Percentiles rank a stretch among this genome's conserved stretches.
Conservation (phyloP, 1,284 basidiomycete species). For the Sanghuangporus baumii region DNA sequence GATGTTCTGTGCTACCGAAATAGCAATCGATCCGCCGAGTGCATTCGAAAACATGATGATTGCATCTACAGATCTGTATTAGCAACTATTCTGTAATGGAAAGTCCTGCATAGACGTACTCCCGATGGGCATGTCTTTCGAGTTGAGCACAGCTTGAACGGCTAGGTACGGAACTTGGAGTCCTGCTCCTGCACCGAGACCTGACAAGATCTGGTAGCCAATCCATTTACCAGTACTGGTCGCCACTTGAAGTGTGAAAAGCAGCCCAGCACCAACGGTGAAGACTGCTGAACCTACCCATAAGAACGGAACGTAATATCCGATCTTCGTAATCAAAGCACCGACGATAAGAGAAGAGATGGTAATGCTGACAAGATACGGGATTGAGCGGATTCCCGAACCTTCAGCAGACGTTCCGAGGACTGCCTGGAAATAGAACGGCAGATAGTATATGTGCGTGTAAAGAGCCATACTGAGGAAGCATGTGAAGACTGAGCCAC, state of each 20-base stretch:
- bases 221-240: slow-evolving; percentile 31
- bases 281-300: slow-evolving; percentile 29
- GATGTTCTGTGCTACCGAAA: slow-evolving; percentile 23
- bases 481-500: slow-evolving; percentile 30
- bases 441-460: slow-evolving; percentile 27
- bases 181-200: slow-evolving; percentile 17
- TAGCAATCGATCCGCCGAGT: slow-evolving; percentile 21
- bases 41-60: slow-evolving; percentile 22
- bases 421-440: slow-evolving; percentile 40
- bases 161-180: slow-evolving; percentile 18
- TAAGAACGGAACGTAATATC: slow-evolving; percentile 35
- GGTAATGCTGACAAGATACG: slow-evolving; percentile 55
- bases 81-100: background rate
- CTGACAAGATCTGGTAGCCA: slow-evolving; percentile 34
- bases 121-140: slow-evolving; percentile 16
- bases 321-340: slow-evolving; percentile 28
- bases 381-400: slow-evolving; percentile 61
- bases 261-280: slow-evolving; percentile 34
- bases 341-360: slow-evolving; percentile 34
- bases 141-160: slow-evolving; percentile 16
- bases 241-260: slow-evolving; percentile 33
- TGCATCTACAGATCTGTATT: slow-evolving; percentile 10
- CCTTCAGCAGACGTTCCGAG: slow-evolving; percentile 33
- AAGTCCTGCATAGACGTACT: slow-evolving; percentile 9
- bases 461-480: slow-evolving; percentile 36